These are phyloP conservation scores for Pholiota conissans DNA, from an alignment of 768 basidiomycete species.

Conservation along the genomic window DNA sequence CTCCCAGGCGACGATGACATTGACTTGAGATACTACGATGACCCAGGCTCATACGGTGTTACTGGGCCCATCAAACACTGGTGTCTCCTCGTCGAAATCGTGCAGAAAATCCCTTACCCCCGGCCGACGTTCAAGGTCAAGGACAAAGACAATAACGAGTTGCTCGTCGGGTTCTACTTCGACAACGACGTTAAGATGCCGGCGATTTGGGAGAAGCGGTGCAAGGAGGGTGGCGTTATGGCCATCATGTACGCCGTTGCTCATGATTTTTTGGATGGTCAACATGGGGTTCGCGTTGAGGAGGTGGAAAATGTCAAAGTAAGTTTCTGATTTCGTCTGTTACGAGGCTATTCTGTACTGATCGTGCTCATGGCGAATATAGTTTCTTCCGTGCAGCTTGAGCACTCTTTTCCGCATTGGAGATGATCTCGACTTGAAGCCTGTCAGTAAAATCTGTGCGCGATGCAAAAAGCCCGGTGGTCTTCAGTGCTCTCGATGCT, in stretches of 20 bases:
- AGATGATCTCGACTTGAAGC: conserved; percentile 7
- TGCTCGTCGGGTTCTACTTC: conserved; percentile 24
- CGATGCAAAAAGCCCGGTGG: conserved; percentile 14
- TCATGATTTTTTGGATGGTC: conserved; percentile 28
- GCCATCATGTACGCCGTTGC: conserved; percentile 28
- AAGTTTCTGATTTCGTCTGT: neutral
- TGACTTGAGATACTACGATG: conserved; percentile 16
- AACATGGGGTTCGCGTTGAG: conserved; percentile 26
- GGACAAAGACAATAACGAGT: conserved; percentile 22
- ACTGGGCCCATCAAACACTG: conserved; percentile 24
- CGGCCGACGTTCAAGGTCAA: conserved; percentile 22
- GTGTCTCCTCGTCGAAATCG: conserved; percentile 33
- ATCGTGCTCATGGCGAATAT: neutral
- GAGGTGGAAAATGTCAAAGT: conserved; percentile 25
- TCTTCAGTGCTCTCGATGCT: conserved; percentile 15
- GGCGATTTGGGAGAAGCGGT: conserved; percentile 6
- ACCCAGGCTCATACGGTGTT: conserved; percentile 10
- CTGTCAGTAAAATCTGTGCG: conserved; percentile 7
- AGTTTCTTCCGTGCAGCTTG: conserved; percentile 25
- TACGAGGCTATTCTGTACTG: no score
- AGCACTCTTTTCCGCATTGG: conserved; percentile 18
- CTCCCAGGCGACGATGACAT: conserved; percentile 24
- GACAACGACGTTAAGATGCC: conserved; percentile 12
- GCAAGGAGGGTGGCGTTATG: conserved; percentile 22
- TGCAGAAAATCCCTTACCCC: conserved; percentile 12